phyloP scores from a whole-genome alignment of 106 monocot species.

The Allium fistulosum region DNA sequence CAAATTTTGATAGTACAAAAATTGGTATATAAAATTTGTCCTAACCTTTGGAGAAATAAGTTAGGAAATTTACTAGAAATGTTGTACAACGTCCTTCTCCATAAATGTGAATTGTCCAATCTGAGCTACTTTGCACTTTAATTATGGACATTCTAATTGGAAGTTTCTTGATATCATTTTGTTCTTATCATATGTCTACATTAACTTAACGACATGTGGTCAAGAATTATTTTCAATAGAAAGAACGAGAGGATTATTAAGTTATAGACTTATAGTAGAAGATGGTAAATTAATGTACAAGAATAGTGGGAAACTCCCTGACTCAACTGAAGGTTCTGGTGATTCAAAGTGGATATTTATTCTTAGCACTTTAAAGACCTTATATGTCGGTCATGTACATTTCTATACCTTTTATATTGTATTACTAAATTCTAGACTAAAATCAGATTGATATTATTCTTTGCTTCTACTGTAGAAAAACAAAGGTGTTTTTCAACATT shows the following conservation, averaged over 20 bases:
- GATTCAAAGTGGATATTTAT: slow-evolving; percentile 22
- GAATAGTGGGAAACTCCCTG: slow-evolving; percentile 6
- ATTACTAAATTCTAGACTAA: too few species aligned
- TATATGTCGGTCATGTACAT: slow-evolving; percentile 76
- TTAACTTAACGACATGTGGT: too few species aligned
- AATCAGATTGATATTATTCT: background rate
- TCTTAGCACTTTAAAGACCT: slow-evolving; percentile 47
- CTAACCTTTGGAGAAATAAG: too few species aligned
- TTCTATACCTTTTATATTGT: background rate
- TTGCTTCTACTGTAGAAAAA: slow-evolving; percentile 41
- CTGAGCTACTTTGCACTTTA: too few species aligned
- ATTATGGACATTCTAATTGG: too few species aligned
- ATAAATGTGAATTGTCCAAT: too few species aligned
- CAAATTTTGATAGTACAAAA: too few species aligned
- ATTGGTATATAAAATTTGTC: too few species aligned
- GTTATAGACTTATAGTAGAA: slow-evolving; percentile 16
- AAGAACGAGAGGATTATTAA: slow-evolving; percentile 14
- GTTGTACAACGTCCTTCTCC: too few species aligned
- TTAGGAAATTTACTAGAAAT: too few species aligned
- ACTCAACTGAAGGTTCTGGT: background rate
- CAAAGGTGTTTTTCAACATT: slow-evolving; percentile 89
- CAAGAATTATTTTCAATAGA: slow-evolving; percentile 26
- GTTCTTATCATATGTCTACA: too few species aligned
- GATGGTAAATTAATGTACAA: slow-evolving; percentile 14
- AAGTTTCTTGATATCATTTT: too few species aligned